Evolutionary conservation across 345 rosid genomes (phyloP), one percentile per base, ranked within the genome.

Genomic region (Rhizophora apiculata): DNA sequence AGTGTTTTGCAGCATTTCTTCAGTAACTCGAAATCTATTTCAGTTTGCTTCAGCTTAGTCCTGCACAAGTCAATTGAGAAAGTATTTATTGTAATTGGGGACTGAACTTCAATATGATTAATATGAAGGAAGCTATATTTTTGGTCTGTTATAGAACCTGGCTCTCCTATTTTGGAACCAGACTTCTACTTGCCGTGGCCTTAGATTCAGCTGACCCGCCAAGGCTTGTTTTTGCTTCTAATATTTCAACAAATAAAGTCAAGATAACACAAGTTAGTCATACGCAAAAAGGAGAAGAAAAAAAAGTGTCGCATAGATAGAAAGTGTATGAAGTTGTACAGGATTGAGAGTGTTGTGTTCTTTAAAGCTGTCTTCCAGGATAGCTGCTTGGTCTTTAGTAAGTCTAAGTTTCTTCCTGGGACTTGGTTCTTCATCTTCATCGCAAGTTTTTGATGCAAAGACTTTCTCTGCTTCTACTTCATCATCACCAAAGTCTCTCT

Each of bases 141-240:
- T 13, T 55, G 11, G 29, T 24, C 2, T 21, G 53, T 21, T 24
- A 18, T 63, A 36, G 15, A 24, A 91, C 98, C 98, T 89, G 56
- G 99, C 99, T 80, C 99, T 84, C 75, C 99, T 84, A 85, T 95
- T 95, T 71, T 95, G 99, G 79, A 95, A 95, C 99, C 99, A 95
- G 15, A 95, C 99, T 75, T 95, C 99, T 18, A 95, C 98, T 70
- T 95, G 98, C 61, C 99, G 82, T 8, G 98, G 86, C 71, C 91
- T 82, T 65, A 95, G 82, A 20, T 94, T 89, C 58, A 95, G 83
- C 79, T 89, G 92, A 77, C 90, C 86, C 66, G 94, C 88, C 57
- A 88, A 70, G 58, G 75, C 88, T 73, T 82, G 84, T 79, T 88
- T 88, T 72, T 83, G 89, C 65, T 75, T 83, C 93, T 93, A 86